Conservation (phyloP, 2,329 filamentous ascomycete species). For the Cercospora nicotianae region DNA sequence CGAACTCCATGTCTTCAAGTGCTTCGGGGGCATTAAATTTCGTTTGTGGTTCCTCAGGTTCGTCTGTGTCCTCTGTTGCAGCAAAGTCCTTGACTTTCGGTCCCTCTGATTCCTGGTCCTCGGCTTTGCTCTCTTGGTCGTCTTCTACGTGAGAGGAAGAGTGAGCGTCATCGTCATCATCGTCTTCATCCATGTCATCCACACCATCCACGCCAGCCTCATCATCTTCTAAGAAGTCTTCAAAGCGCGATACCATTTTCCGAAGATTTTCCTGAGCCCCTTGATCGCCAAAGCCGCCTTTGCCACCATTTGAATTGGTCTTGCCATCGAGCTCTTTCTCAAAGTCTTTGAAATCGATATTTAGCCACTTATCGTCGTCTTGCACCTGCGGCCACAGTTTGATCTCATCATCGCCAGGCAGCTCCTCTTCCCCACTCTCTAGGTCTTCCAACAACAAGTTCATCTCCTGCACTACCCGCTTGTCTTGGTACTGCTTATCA, state of each 20-base stretch:
- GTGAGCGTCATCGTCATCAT: slow-evolving; percentile 38
- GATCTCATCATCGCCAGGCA: slow-evolving; percentile 77
- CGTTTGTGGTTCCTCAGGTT: slow-evolving; percentile 46
- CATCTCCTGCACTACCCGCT: slow-evolving; percentile 70
- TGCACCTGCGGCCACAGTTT: slow-evolving; percentile 66
- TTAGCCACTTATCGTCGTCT: slow-evolving; percentile 86
- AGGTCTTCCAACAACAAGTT: slow-evolving; percentile 74
- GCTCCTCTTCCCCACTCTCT: slow-evolving; percentile 64
- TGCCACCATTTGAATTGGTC: slow-evolving; percentile 17
- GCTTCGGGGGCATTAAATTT: slow-evolving; percentile 65
- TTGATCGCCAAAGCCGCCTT: slow-evolving; percentile 59
- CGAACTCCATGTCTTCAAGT: slow-evolving; percentile 79
- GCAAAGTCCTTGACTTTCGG: slow-evolving; percentile 8
- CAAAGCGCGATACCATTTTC: slow-evolving; percentile 92
- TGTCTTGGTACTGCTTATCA: slow-evolving; percentile 67
- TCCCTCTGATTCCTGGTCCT: not conserved
- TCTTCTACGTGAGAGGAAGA: slow-evolving; percentile 34
- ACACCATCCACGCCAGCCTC: slow-evolving; percentile 77
- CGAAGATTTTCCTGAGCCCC: slow-evolving; percentile 72
- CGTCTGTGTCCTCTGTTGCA: slow-evolving; percentile 17
- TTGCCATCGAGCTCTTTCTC: slow-evolving; percentile 70
- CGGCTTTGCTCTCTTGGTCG: not conserved
- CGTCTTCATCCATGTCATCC: slow-evolving; percentile 59
- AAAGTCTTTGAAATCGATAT: slow-evolving; percentile 88
- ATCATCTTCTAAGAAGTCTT: slow-evolving; percentile 85